These are phyloP conservation scores for Pyrenula massariospora DNA, from an alignment of 495 filamentous ascomycete species.

Conservation along the genomic window DNA sequence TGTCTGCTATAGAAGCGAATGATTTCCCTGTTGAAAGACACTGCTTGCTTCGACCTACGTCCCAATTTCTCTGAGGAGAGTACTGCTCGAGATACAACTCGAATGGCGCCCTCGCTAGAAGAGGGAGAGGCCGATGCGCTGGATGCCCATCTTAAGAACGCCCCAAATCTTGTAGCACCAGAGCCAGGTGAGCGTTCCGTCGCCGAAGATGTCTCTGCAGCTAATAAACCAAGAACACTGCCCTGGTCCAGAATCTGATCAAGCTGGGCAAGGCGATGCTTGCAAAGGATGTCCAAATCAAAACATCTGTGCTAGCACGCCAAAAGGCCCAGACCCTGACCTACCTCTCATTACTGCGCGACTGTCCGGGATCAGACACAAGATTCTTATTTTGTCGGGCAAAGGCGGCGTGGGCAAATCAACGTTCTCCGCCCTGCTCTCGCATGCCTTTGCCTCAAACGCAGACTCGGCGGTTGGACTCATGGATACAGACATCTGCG, in stretches of 20 bases:
- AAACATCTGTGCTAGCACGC: slow-evolving; percentile 81
- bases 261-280: slow-evolving; percentile 75
- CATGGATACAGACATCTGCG: slow-evolving; percentile 96
- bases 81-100: too few relatives aligned
- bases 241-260: slow-evolving; percentile 80
- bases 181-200: slow-evolving; percentile 52
- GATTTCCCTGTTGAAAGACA: too few relatives aligned
- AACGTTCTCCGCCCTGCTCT: slow-evolving; percentile 78
- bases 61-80: too few relatives aligned
- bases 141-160: slow-evolving; percentile 53
- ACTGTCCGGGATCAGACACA: slow-evolving; percentile 71
- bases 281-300: slow-evolving; percentile 95
- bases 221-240: slow-evolving; percentile 58
- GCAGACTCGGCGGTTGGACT: slow-evolving; percentile 67
- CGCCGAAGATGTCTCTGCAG: background rate
- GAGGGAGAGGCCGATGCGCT: slow-evolving; percentile 54
- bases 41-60: too few relatives aligned
- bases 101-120: slow-evolving; percentile 65
- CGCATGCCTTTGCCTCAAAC: slow-evolving; percentile 75
- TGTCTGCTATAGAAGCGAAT: too few relatives aligned
- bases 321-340: slow-evolving; percentile 94
- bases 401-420: slow-evolving; percentile 97
- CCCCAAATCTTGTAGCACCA: slow-evolving; percentile 77
- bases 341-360: slow-evolving; percentile 76
- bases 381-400: slow-evolving; percentile 81